These are phyloP conservation scores for Beauveria caledonica DNA, from an alignment of 2,329 filamentous ascomycete species.

Conservation along the genomic window DNA sequence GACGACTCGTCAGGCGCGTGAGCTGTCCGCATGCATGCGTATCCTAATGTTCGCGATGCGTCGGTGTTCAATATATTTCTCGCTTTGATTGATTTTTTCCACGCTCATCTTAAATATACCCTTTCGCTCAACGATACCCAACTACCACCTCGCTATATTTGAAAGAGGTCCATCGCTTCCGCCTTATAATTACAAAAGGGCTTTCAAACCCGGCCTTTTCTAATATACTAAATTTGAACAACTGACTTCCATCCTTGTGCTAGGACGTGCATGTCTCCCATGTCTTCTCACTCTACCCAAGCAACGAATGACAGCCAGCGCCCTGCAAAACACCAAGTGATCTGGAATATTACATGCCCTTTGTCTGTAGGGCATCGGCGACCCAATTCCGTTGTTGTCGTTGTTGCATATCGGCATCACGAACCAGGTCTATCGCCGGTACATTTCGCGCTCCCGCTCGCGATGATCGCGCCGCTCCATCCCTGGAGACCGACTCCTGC, in stretches of 20 bases:
- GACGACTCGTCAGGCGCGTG: conserved; percentile 48
- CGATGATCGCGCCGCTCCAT: conserved; percentile 17
- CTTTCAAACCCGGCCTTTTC: background rate
- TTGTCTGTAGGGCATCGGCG: background rate
- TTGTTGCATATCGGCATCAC: conserved; percentile 11
- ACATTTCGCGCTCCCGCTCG: conserved; percentile 19
- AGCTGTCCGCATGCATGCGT: background rate
- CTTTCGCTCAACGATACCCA: conserved; percentile 1
- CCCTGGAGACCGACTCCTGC: conserved; percentile 14
- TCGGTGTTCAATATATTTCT: background rate
- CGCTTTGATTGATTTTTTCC: background rate
- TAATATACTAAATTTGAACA: background rate
- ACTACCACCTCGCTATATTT: background rate
- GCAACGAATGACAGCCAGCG: background rate
- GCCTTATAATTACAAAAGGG: background rate
- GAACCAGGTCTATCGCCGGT: conserved; percentile 6
- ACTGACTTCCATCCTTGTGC: background rate
- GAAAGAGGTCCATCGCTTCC: background rate
- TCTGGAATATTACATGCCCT: background rate
- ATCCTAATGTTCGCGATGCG: background rate
- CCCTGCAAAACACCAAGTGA: background rate
- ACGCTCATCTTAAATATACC: background rate
- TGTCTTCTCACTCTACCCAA: background rate
- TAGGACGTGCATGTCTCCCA: background rate
- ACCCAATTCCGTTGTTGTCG: background rate